These are phyloP conservation scores for Phytophthora aleatoria DNA, from an alignment of 352 stramenopile genomes.

Conservation along the genomic window DNA sequence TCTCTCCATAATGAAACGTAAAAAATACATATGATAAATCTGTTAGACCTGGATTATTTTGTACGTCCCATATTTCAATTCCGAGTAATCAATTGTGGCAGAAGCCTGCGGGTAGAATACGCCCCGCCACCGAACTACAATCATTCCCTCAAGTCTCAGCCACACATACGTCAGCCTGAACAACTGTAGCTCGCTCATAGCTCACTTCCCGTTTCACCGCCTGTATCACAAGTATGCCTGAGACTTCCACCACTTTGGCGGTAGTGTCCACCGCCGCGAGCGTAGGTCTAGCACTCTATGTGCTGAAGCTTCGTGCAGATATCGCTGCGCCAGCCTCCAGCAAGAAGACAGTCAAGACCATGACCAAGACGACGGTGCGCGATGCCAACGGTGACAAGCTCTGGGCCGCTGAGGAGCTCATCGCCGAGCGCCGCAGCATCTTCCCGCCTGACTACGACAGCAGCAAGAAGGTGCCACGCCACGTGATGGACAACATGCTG, in stretches of 20 bases:
- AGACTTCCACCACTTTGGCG: constrained; percentile 30
- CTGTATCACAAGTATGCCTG: constrained; percentile 24
- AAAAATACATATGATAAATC: not conserved
- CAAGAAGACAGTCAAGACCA: constrained; percentile 33
- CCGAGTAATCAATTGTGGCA: constrained; percentile 31
- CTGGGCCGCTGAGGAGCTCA: constrained; percentile 77
- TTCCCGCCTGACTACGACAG: constrained; percentile 77
- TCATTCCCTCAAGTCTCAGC: constrained; percentile 20
- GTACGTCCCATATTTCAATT: not conserved
- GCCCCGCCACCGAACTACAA: constrained; percentile 19
- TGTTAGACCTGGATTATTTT: not conserved
- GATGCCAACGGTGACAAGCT: constrained; percentile 38
- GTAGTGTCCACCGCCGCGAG: constrained; percentile 39
- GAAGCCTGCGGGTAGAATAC: constrained; percentile 9
- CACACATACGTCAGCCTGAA: constrained; percentile 4
- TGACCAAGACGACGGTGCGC: constrained; percentile 30
- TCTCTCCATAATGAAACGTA: no score
- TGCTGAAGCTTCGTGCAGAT: constrained; percentile 41
- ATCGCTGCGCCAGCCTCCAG: not conserved
- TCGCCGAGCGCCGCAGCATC: constrained; percentile 76
- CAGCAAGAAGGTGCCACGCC: constrained; percentile 51
- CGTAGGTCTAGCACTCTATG: constrained; percentile 43
- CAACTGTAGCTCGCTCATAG: no score
- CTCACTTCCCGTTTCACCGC: constrained; percentile 18
- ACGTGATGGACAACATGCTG: constrained; percentile 79